A percentile compares a stretch with the other conserved stretches of the same genome.
These are phyloP conservation scores for Volvox reticuliferus DNA, from an alignment of 139 green algal genomes.

Conservation along the genomic window DNA sequence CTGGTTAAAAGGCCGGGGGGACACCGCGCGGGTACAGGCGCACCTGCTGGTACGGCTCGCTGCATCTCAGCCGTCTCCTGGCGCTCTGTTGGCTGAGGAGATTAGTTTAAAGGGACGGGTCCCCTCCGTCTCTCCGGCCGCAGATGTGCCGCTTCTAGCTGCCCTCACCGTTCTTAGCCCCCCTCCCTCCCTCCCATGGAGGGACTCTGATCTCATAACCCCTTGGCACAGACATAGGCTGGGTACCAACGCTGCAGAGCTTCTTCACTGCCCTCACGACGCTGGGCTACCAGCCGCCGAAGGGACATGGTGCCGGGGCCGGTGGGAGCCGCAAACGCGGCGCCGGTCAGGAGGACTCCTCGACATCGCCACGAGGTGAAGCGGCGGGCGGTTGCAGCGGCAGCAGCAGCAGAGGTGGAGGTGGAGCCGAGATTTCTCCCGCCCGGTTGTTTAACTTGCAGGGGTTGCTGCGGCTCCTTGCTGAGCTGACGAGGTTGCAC, in stretches of 20 bases:
- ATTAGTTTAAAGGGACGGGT: no score
- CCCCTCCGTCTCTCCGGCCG: no score
- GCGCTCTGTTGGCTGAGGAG: no score
- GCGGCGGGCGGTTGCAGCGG: neutral
- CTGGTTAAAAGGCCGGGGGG: neutral
- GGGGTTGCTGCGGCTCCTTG: conserved; percentile 32
- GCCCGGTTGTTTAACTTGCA: conserved; percentile 16
- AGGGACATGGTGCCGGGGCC: neutral
- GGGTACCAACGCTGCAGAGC: conserved; percentile 6
- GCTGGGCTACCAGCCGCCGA: conserved; percentile 1
- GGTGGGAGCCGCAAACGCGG: neutral
- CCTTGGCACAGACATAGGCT: conserved; percentile 23
- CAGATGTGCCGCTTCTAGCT: no score
- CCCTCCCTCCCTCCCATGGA: no score
- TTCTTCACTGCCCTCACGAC: neutral
- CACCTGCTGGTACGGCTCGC: no score
- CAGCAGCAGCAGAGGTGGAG: neutral
- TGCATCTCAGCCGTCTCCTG: no score
- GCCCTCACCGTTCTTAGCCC: no score
- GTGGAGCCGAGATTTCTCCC: neutral
- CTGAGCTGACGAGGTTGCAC: neutral
- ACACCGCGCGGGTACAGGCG: no score
- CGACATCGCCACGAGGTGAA: neutral
- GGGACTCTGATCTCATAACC: no score
- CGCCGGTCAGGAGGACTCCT: neutral